Evolutionary conservation across 1,284 basidiomycete species (phyloP).

Genomic region (Inonotus obliquus): DNA sequence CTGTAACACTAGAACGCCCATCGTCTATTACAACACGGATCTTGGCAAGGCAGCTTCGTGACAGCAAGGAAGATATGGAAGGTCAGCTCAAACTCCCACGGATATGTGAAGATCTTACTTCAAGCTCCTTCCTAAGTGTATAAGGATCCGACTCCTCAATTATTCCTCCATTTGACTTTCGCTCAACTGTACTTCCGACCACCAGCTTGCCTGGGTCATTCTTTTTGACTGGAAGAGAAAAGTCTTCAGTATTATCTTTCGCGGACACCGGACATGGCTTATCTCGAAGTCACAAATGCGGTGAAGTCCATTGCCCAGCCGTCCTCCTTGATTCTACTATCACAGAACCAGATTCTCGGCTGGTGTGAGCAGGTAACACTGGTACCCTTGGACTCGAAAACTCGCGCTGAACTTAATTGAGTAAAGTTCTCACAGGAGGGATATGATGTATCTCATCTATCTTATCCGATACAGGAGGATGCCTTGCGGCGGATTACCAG

Average conservation of each 20-base stretch:
- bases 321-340: slow-evolving; percentile 28
- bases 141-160: too few relatives aligned
- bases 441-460: slow-evolving; percentile 35
- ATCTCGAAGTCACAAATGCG: slow-evolving; percentile 23
- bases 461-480: slow-evolving; percentile 25
- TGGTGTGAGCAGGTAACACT: slow-evolving; percentile 39
- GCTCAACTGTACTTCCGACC: too few relatives aligned
- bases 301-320: slow-evolving; percentile 28
- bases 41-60: background rate
- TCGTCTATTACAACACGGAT: background rate
- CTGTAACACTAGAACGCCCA: background rate
- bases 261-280: background rate
- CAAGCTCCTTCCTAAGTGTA: too few relatives aligned
- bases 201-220: too few relatives aligned
- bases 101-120: background rate
- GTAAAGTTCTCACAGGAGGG: slow-evolving; percentile 40
- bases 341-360: slow-evolving; percentile 26
- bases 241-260: background rate
- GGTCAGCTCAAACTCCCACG: background rate
- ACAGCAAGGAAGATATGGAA: background rate
- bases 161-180: too few relatives aligned
- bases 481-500: slow-evolving; percentile 17
- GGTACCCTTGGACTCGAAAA: background rate
- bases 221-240: background rate
- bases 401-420: background rate